Conservation (phyloP, 2,329 filamentous ascomycete genomes). For the Chaetomium sp. region DNA sequence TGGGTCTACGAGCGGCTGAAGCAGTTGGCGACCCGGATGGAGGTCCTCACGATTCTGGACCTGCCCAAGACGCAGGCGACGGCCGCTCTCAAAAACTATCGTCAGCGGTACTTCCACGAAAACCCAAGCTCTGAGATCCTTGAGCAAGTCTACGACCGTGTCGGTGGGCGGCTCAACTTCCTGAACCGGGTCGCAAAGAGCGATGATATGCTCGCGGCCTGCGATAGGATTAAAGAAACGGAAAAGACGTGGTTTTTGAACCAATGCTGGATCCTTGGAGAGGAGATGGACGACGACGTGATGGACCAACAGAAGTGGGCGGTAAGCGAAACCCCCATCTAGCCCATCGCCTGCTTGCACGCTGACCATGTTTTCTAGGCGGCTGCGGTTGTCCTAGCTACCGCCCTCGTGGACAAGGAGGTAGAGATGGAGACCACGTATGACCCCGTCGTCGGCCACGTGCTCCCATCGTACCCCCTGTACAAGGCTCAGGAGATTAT, state of each 20-base stretch:
- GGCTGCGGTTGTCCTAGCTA: constrained; percentile 90
- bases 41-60: constrained; percentile 84
- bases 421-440: constrained; percentile 67
- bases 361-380: constrained; percentile 53
- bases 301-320: constrained; percentile 85
- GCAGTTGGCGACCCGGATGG: constrained; percentile 90
- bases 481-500: constrained; percentile 88
- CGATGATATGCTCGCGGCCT: constrained; percentile 75
- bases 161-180: constrained; percentile 87
- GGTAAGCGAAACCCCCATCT: constrained; percentile 55
- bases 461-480: constrained; percentile 77
- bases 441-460: constrained; percentile 67
- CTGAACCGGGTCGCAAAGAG: constrained; percentile 89
- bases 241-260: constrained; percentile 79
- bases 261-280: constrained; percentile 73
- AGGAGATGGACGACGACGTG: constrained; percentile 69
- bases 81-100: constrained; percentile 74
- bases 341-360: neutral
- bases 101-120: constrained; percentile 75
- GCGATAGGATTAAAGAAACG: constrained; percentile 63
- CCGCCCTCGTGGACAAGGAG: constrained; percentile 84
- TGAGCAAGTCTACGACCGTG: constrained; percentile 78
- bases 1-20: constrained; percentile 98
- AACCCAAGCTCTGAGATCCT: constrained; percentile 57
- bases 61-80: constrained; percentile 78